Evolutionary conservation across 768 basidiomycete genomes (phyloP).

Genomic region (Boletus rubescentipes): DNA sequence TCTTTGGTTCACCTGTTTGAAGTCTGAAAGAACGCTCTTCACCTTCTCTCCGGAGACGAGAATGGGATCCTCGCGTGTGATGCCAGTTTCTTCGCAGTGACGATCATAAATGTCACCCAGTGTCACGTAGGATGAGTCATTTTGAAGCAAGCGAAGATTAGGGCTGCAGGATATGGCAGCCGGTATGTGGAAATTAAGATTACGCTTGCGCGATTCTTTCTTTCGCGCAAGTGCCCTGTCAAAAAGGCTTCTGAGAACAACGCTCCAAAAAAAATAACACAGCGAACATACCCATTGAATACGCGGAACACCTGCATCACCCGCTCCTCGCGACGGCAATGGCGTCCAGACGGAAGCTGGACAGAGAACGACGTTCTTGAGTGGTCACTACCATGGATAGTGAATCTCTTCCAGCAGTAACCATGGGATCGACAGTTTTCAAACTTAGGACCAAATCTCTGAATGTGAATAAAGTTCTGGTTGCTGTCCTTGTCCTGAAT

Average conservation of each 20-base stretch:
- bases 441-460: slow-evolving; percentile 86
- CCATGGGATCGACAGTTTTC: slow-evolving; percentile 89
- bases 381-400: slow-evolving; percentile 87
- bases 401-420: slow-evolving; percentile 86
- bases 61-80: slow-evolving; percentile 85
- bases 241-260: slow-evolving; percentile 1
- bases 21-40: slow-evolving; percentile 62
- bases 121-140: slow-evolving; percentile 86
- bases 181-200: slow-evolving; percentile 89
- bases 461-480: slow-evolving; percentile 86
- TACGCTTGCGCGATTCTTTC: slow-evolving; percentile 91
- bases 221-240: slow-evolving; percentile 76
- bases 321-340: slow-evolving; percentile 88
- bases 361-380: slow-evolving; percentile 88
- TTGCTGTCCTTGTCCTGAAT: slow-evolving; percentile 90
- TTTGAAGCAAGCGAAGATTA: slow-evolving; percentile 81
- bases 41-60: slow-evolving; percentile 84
- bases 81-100: slow-evolving; percentile 71
- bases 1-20: slow-evolving; percentile 48
- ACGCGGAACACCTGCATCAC: slow-evolving; percentile 92
- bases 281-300: slow-evolving; percentile 73
- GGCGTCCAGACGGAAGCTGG: slow-evolving; percentile 82
- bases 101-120: slow-evolving; percentile 94
- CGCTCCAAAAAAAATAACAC: neutral
- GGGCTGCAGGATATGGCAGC: slow-evolving; percentile 83